A percentile compares a stretch with the other conserved stretches of the same genome.
These are phyloP conservation scores for Anacardium occidentale DNA, from an alignment of 345 rosid genomes.

Conservation along the genomic window DNA sequence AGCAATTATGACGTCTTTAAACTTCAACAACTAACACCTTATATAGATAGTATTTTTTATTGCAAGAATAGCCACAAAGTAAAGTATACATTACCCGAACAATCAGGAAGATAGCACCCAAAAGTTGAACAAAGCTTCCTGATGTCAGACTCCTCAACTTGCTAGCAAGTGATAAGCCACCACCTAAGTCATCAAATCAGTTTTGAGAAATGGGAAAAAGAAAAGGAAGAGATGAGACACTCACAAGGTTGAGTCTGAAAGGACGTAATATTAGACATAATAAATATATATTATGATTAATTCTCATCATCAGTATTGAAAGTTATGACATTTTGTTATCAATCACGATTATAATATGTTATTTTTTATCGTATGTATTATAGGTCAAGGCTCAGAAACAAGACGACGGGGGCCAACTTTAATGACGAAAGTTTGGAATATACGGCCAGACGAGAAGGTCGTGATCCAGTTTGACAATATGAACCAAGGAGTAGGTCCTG, in stretches of 20 bases:
- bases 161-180: conserved; percentile 86
- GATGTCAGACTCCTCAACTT: conserved; percentile 88
- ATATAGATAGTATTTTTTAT: too few relatives aligned
- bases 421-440: too few relatives aligned
- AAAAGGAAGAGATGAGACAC: conserved; percentile 12
- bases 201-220: conserved; percentile 9
- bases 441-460: too few relatives aligned
- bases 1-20: not conserved
- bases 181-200: conserved; percentile 52
- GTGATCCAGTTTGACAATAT: too few relatives aligned
- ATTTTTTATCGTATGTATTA: too few relatives aligned
- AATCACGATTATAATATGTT: too few relatives aligned
- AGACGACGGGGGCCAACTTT: too few relatives aligned
- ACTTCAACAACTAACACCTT: not conserved
- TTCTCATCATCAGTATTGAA: conserved; percentile 80
- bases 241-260: not conserved
- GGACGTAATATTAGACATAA: too few relatives aligned
- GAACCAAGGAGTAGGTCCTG: too few relatives aligned
- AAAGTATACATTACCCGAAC: conserved; percentile 83
- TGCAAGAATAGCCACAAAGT: conserved; percentile 19
- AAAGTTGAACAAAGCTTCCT: conserved; percentile 85
- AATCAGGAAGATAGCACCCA: conserved; percentile 76
- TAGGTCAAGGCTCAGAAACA: too few relatives aligned
- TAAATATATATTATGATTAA: not conserved
- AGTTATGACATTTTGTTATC: too few relatives aligned